A percentile compares a stretch with the other conserved stretches of the same genome.
These are phyloP conservation scores for Leccinum disarticulatum DNA, from an alignment of 768 basidiomycete species.

Conservation along the genomic window DNA sequence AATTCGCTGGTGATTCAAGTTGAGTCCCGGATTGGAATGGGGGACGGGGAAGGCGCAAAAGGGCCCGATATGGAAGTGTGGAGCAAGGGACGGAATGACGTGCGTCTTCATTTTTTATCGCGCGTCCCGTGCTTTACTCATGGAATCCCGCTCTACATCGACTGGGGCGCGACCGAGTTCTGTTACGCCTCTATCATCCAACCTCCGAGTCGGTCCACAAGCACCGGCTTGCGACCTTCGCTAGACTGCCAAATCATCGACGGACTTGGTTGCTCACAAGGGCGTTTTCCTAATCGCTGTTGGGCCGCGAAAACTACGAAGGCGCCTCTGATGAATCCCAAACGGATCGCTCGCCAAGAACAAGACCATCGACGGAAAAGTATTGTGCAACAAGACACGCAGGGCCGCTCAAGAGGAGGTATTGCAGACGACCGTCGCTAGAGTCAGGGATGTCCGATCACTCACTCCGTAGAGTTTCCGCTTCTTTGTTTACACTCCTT, in stretches of 20 bases:
- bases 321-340: constrained; percentile 48
- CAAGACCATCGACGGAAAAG: constrained; percentile 79
- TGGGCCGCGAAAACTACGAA: constrained; percentile 68
- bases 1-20: constrained; percentile 63
- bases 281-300: constrained; percentile 87
- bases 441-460: constrained; percentile 50
- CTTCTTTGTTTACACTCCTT: constrained; percentile 70
- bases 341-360: constrained; percentile 72
- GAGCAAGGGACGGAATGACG: constrained; percentile 77
- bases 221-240: constrained; percentile 87
- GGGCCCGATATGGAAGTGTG: constrained; percentile 93
- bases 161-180: constrained; percentile 88
- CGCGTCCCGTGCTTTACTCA: constrained; percentile 4
- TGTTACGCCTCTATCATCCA: constrained; percentile 96
- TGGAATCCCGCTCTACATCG: constrained; percentile 53
- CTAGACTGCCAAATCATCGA: constrained; percentile 81
- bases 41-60: constrained; percentile 58
- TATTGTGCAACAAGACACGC: constrained; percentile 87
- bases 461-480: too few relatives aligned
- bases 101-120: constrained; percentile 38
- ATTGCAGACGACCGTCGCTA: constrained; percentile 71
- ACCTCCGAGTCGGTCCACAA: constrained; percentile 66
- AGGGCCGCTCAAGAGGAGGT: constrained; percentile 85
- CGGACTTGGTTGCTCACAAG: constrained; percentile 78
- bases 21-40: constrained; percentile 84